These are phyloP conservation scores for Skeletonema costatum DNA, from an alignment of 108 stramenopile genomes.

Conservation along the genomic window DNA sequence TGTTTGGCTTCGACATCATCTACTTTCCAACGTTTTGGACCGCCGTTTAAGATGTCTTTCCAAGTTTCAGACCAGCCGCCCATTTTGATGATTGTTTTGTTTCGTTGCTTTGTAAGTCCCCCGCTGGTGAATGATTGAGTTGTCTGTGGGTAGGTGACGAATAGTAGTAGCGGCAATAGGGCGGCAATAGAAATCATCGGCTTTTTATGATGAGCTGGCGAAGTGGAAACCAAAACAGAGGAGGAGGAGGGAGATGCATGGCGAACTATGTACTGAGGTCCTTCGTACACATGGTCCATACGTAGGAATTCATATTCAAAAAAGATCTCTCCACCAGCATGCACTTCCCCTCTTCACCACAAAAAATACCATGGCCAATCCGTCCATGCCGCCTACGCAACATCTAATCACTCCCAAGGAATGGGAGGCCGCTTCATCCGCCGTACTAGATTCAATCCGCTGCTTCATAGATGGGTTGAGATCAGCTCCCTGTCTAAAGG, in stretches of 20 bases:
- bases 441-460: constrained; percentile 31
- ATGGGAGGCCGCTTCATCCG: constrained; percentile 31
- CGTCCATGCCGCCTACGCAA: neutral
- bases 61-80: constrained; percentile 50
- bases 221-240: no score
- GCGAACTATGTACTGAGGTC: no score
- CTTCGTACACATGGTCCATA: no score
- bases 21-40: constrained; percentile 57
- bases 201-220: neutral
- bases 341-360: neutral
- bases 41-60: constrained; percentile 57
- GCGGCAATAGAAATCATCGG: neutral
- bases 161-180: neutral
- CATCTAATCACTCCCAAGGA: neutral
- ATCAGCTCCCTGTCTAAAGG: constrained; percentile 18
- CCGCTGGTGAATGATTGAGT: neutral
- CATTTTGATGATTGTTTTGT: neutral
- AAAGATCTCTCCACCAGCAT: neutral
- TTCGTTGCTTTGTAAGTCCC: neutral
- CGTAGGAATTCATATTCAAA: no score
- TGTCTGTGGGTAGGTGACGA: neutral
- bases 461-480: constrained; percentile 41
- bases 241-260: no score
- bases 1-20: constrained; percentile 38
- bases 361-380: neutral